Conservation (phyloP, 805 yeast genomes). For the Candida cerambycidarum region DNA sequence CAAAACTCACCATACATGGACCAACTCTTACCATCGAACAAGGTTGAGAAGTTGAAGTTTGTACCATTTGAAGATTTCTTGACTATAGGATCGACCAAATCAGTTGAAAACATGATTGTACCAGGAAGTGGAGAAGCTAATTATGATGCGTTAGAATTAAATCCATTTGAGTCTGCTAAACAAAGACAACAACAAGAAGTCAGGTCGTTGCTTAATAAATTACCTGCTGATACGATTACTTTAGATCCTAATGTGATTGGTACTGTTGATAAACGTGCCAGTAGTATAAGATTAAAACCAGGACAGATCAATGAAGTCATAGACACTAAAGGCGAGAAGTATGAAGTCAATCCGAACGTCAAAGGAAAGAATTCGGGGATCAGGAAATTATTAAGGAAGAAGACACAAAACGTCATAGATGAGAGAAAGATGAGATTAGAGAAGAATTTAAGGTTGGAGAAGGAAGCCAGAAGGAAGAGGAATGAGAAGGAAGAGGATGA, state of each 20-base stretch:
- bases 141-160: constrained; percentile 87
- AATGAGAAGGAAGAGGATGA: constrained; percentile 49
- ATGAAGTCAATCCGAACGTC: constrained; percentile 63
- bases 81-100: constrained; percentile 80
- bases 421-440: constrained; percentile 79
- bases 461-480: constrained; percentile 57
- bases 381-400: constrained; percentile 78
- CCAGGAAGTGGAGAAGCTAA: constrained; percentile 99
- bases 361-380: constrained; percentile 82
- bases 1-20: constrained; percentile 90
- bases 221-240: constrained; percentile 89
- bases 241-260: constrained; percentile 90
- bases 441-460: constrained; percentile 70
- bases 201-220: constrained; percentile 76
- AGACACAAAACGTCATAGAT: constrained; percentile 80
- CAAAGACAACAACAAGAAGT: constrained; percentile 95
- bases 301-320: constrained; percentile 51
- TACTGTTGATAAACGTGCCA: constrained; percentile 70
- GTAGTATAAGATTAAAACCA: constrained; percentile 61
- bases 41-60: constrained; percentile 63
- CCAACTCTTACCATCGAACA: constrained; percentile 78
- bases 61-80: constrained; percentile 97
- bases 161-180: constrained; percentile 87
- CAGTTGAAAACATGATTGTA: constrained; percentile 79
- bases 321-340: constrained; percentile 34